Conservation (phyloP, 495 filamentous ascomycete species). For the Lasiosphaeria miniovina region DNA sequence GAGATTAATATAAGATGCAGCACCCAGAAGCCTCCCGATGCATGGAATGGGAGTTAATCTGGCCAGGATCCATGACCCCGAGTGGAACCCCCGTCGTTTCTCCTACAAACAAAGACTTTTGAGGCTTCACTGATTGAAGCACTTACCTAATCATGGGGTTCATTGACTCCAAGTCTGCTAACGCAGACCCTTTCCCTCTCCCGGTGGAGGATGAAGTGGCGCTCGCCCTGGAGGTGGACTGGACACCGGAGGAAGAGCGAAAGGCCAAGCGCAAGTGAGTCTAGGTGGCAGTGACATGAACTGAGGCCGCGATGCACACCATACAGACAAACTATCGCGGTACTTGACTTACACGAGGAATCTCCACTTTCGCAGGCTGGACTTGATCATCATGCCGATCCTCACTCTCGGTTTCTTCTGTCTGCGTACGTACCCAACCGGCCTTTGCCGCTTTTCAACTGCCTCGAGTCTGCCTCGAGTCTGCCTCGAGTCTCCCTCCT, state of each 20-base stretch:
- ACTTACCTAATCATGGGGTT: slow-evolving; percentile 11
- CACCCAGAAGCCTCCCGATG: no score
- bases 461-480: no score
- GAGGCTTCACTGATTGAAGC: not conserved
- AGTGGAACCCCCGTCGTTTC: no score
- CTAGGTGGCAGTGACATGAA: not conserved
- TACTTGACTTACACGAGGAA: not conserved
- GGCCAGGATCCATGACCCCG: no score
- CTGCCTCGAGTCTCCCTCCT: no score
- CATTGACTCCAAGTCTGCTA: slow-evolving; percentile 4
- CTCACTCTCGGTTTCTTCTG: slow-evolving; percentile 58
- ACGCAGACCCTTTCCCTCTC: slow-evolving; percentile 15
- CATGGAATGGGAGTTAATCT: no score
- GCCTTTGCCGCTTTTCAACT: no score
- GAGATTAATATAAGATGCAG: not conserved
- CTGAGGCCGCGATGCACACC: not conserved
- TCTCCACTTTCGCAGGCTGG: slow-evolving; percentile 35
- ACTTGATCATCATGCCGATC: slow-evolving; percentile 49
- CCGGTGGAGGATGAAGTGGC: slow-evolving; percentile 29
- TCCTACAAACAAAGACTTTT: not conserved
- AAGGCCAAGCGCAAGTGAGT: slow-evolving; percentile 40
- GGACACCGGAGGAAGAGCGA: slow-evolving; percentile 34
- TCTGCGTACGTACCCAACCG: slow-evolving; percentile 37
- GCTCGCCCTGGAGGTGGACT: slow-evolving; percentile 29
- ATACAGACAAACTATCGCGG: not conserved